phyloP scores from a whole-genome alignment of 1,284 basidiomycete species.

The Fomitopsis palustris region DNA sequence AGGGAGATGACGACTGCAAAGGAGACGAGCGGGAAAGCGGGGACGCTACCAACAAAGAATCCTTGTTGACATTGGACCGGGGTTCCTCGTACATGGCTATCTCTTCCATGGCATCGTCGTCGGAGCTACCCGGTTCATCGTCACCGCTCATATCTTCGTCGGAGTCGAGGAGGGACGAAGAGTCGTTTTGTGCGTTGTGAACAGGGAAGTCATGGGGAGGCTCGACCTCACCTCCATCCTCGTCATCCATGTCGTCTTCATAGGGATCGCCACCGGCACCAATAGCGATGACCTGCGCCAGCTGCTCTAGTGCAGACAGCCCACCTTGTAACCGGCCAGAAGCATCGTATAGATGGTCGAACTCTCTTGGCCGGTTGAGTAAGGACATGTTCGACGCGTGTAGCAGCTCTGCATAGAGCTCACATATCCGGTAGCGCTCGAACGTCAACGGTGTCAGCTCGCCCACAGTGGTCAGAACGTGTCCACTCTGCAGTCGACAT shows the following conservation, averaged over 20 bases:
- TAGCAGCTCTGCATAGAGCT: conserved; percentile 94
- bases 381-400: conserved; percentile 99
- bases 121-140: conserved; percentile 65
- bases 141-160: conserved; percentile 73
- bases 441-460: conserved; percentile 82
- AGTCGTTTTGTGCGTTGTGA: conserved; percentile 50
- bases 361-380: conserved; percentile 77
- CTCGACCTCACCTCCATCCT: conserved; percentile 61
- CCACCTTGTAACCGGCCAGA: conserved; percentile 83
- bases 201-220: conserved; percentile 75
- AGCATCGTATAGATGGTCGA: conserved; percentile 63
- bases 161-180: conserved; percentile 58
- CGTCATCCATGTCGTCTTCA: conserved; percentile 52
- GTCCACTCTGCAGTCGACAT: conserved; percentile 46
- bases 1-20: conserved; percentile 13
- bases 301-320: conserved; percentile 73
- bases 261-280: conserved; percentile 53
- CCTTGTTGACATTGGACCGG: conserved; percentile 9
- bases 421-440: conserved; percentile 96
- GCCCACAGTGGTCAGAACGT: conserved; percentile 70
- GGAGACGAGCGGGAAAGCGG: conserved; percentile 19
- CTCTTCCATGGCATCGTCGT: conserved; percentile 75
- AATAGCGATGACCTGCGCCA: conserved; percentile 76
- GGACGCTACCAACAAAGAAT: conserved; percentile 17
- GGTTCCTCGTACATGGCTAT: conserved; percentile 66